phyloP scores from a whole-genome alignment of 169 alveolate genomes.

The Theileria luwenshuni region DNA sequence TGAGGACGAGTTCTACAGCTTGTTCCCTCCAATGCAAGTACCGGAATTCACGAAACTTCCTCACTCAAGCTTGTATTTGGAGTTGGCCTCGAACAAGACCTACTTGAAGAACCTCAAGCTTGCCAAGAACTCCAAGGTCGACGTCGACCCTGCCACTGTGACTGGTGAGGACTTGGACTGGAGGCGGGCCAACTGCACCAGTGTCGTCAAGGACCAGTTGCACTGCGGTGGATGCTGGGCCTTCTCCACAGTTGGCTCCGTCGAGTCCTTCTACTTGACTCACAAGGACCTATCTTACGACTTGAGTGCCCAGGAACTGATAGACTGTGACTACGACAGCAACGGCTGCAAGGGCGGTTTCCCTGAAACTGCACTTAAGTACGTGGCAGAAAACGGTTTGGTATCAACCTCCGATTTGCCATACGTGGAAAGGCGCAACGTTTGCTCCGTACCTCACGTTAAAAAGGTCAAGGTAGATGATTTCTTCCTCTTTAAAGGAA shows the following conservation, averaged over 20 bases:
- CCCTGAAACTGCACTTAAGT: slow-evolving; percentile 75
- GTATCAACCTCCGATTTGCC: slow-evolving; percentile 75
- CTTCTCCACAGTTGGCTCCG: slow-evolving; percentile 77
- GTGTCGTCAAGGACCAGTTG: slow-evolving; percentile 71
- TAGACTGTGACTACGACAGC: slow-evolving; percentile 78
- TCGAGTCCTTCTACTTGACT: slow-evolving; percentile 74
- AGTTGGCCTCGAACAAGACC: neutral
- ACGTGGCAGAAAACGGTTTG: slow-evolving; percentile 72
- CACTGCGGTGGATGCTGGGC: slow-evolving; percentile 88
- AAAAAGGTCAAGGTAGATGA: slow-evolving; percentile 57
- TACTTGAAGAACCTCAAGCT: slow-evolving; percentile 17
- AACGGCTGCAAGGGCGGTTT: slow-evolving; percentile 85
- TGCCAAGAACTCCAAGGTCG: slow-evolving; percentile 6
- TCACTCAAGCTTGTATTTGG: neutral
- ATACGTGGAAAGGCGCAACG: slow-evolving; percentile 61
- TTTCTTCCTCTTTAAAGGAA: slow-evolving; percentile 8
- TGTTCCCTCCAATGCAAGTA: slow-evolving; percentile 18
- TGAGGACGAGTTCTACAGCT: slow-evolving; percentile 15
- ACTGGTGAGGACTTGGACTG: slow-evolving; percentile 56
- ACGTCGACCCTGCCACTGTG: slow-evolving; percentile 7
- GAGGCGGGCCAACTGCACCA: slow-evolving; percentile 63
- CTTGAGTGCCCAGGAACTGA: slow-evolving; percentile 85
- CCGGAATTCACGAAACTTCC: neutral
- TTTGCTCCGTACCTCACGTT: slow-evolving; percentile 54
- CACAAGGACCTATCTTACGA: slow-evolving; percentile 34